phyloP scores from a whole-genome alignment of 768 basidiomycete genomes.

The Rhodotorula babjevae region DNA sequence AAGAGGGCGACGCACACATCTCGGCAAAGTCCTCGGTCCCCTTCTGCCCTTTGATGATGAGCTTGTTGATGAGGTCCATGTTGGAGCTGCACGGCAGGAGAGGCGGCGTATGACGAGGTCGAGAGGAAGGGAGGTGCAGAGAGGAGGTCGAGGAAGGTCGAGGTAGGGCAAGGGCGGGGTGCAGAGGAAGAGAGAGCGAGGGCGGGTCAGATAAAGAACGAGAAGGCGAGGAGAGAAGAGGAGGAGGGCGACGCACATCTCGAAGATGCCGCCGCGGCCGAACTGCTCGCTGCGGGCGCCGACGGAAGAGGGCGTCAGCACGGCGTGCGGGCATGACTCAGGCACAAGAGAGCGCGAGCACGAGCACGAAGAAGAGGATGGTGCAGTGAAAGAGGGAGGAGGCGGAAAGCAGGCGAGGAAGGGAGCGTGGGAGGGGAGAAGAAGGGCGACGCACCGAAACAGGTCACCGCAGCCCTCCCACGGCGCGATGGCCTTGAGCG shows the following conservation, averaged over 20 bases:
- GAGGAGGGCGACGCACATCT: neutral
- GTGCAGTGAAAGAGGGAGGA: no score
- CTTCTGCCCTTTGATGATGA: constrained; percentile 30
- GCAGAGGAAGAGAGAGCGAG: no score
- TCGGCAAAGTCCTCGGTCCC: constrained; percentile 32
- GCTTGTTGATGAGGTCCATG: constrained; percentile 33
- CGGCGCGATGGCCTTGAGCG: constrained; percentile 41
- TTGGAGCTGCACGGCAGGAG: neutral
- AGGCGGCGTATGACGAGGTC: no score
- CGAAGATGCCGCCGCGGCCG: constrained; percentile 33
- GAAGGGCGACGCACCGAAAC: neutral
- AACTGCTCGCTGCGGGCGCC: constrained; percentile 23
- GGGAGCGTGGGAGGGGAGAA: neutral
- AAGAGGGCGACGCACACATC: constrained; percentile 18
- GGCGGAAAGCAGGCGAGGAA: no score
- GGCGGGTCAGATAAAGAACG: no score
- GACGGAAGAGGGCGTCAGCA: neutral
- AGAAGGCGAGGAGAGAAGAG: no score
- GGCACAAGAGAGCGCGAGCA: neutral
- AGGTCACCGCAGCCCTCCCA: constrained; percentile 39
- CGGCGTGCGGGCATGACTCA: neutral
- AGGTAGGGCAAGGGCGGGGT: no score
- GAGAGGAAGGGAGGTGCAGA: no score
- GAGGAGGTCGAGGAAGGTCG: no score
- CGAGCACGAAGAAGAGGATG: no score